Base-by-base conservation (phyloP, 2,329 filamentous ascomycete species). In the Trichoderma citrinoviride region DNA sequence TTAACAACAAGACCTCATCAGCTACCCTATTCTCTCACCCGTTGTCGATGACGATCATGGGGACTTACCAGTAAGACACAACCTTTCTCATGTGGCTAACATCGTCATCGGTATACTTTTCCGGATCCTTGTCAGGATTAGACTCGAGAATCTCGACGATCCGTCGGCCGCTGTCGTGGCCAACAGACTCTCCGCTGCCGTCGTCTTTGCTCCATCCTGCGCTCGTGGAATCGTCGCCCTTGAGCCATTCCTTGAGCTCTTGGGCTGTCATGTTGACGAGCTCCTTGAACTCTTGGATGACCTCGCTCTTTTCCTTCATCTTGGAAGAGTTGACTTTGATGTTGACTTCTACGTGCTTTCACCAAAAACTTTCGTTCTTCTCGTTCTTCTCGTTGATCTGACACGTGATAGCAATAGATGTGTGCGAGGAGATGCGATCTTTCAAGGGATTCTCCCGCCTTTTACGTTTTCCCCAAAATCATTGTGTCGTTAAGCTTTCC, bases 201-300 rank as follows among this genome's bases (percentile, higher is more conserved):
- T 83, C 80, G 61, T 85, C 82, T 68, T 88, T 88, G 46, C 75
- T 75, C 86, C 85, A 89, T 2, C 87, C 87, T 1, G 86, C 81
- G 19, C 78, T 80, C 54, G 80, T 79, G 10, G 85, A 89, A 37
- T 85, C 80, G n/a, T 83, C 80, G 7, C 81, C 79, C 67, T 84
- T 80, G 25, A 90, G 81, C 87, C 87, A 90, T 25, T 81, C 77
- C 69, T 86, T 80, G 17, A 90, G 80, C 67, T 89, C 86, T 1
- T 79, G 73, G 1, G 85, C 78, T 12, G 80, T 82, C 87, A 90
- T 89, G 74, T 90, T 90, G 73, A 90, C 85, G 53, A 88, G 75
- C 44, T 85, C 80, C 67, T 89, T 88, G 79, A 89, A 90, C 72
- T 90, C 86, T 56, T 82, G 81, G 67, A 76, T 72, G 44, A 76